Evolutionary conservation across 2,329 filamentous ascomycete species (phyloP).

Genomic region (Trichoderma sp.): DNA sequence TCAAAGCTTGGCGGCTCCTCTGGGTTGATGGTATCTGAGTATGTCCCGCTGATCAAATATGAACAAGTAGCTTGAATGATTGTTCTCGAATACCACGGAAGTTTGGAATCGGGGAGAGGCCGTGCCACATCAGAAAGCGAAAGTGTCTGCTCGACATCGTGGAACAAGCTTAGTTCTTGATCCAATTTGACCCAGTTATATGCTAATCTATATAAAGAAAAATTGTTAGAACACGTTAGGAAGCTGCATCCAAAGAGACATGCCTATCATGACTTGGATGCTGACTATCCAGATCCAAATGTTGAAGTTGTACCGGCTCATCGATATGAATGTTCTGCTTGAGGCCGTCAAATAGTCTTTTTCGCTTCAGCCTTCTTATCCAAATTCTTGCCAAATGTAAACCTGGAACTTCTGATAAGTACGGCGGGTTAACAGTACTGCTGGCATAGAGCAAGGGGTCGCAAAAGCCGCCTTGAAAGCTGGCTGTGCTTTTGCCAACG

Average conservation of each 20-base stretch:
- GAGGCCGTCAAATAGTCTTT: constrained; percentile 7
- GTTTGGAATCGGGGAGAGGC: constrained; percentile 63
- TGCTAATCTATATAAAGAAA: constrained; percentile 53
- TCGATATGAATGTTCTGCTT: background rate
- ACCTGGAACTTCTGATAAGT: background rate
- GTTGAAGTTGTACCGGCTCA: background rate
- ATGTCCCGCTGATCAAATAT: background rate
- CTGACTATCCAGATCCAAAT: background rate
- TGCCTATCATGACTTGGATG: background rate
- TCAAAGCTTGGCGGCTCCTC: background rate
- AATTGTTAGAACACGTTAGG: background rate
- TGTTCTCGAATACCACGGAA: constrained; percentile 52
- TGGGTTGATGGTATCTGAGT: background rate
- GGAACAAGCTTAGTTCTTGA: constrained; percentile 68
- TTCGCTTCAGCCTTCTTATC: constrained; percentile 2
- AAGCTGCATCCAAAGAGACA: background rate
- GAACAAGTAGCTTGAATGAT: background rate
- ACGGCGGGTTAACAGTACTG: background rate
- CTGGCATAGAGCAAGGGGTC: background rate
- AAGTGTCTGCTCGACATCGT: constrained; percentile 63
- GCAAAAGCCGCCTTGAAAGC: background rate
- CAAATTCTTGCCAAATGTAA: background rate
- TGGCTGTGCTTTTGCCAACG: background rate
- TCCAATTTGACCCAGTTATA: constrained; percentile 77
- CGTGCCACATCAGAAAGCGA: constrained; percentile 65